phyloP scores from a whole-genome alignment of 2,329 filamentous ascomycete genomes.

The Elsinoe australis region DNA sequence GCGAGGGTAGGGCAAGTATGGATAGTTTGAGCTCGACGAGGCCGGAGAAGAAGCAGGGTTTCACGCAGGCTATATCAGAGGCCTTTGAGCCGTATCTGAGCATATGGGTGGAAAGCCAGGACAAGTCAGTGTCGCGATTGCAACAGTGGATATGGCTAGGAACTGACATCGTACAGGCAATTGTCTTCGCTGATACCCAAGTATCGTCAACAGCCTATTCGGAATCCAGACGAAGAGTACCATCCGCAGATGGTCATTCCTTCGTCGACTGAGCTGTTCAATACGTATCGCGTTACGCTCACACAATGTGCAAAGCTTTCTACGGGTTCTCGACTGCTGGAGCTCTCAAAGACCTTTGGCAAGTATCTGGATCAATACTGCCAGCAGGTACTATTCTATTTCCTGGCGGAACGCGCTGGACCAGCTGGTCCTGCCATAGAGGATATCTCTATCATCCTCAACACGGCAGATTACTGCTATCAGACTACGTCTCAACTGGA shows the following conservation, averaged over 20 bases:
- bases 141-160: neutral
- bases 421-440: slow-evolving; percentile 56
- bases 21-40: slow-evolving; percentile 59
- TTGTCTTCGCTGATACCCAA: slow-evolving; percentile 75
- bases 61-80: slow-evolving; percentile 86
- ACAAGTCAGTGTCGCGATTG: slow-evolving; percentile 46
- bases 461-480: slow-evolving; percentile 97
- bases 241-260: slow-evolving; percentile 79
- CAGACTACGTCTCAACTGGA: slow-evolving; percentile 86
- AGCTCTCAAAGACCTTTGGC: slow-evolving; percentile 75
- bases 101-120: slow-evolving; percentile 94
- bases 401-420: slow-evolving; percentile 54
- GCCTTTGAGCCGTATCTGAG: slow-evolving; percentile 97
- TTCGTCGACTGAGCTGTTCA: slow-evolving; percentile 93
- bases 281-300: slow-evolving; percentile 88
- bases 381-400: slow-evolving; percentile 77
- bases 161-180: slow-evolving; percentile 41
- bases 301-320: slow-evolving; percentile 95
- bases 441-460: slow-evolving; percentile 77
- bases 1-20: slow-evolving; percentile 65
- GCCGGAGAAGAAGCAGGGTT: slow-evolving; percentile 67
- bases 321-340: slow-evolving; percentile 76
- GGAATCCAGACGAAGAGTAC: slow-evolving; percentile 84
- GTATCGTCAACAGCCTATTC: slow-evolving; percentile 74
- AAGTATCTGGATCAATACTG: slow-evolving; percentile 95